Evolutionary conservation across 805 yeast genomes (phyloP).

Genomic region (Sugiyamaella americana): DNA sequence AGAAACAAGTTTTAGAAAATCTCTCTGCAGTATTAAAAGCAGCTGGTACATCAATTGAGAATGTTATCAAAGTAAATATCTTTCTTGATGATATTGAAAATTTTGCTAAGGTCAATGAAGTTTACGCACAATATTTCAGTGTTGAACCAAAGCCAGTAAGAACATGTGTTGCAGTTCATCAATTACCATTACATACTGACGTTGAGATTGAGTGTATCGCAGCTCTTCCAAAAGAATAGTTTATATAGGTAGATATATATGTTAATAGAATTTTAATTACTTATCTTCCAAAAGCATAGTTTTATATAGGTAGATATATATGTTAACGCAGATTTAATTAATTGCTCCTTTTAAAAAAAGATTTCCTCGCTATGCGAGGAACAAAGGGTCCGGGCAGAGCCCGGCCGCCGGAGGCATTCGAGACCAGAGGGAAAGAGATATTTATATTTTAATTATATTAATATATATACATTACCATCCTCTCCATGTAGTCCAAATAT

Average conservation of each 20-base stretch:
- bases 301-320: no score
- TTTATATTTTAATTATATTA: background rate
- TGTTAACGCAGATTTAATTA: no score
- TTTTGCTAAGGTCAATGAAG: slow-evolving; percentile 79
- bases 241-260: no score
- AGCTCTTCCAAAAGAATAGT: slow-evolving; percentile 14
- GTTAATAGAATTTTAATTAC: no score
- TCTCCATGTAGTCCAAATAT: slow-evolving; percentile 60
- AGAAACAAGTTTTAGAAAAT: slow-evolving; percentile 35
- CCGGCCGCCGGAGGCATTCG: no score
- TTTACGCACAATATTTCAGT: slow-evolving; percentile 48
- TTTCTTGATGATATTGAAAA: slow-evolving; percentile 85
- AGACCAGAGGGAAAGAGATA: no score
- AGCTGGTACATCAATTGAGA: slow-evolving; percentile 74
- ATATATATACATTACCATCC: slow-evolving; percentile 35
- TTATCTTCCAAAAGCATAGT: no score
- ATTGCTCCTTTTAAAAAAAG: no score
- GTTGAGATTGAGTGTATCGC: slow-evolving; percentile 93
- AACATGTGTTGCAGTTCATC: slow-evolving; percentile 93
- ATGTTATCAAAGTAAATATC: slow-evolving; percentile 79
- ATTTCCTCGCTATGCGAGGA: no score
- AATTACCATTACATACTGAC: slow-evolving; percentile 80
- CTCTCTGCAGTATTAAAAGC: slow-evolving; percentile 64
- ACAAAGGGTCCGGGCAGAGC: no score
- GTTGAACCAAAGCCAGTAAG: slow-evolving; percentile 65